Evolutionary conservation across 1,284 basidiomycete species (phyloP), one percentile per base, ranked within the genome.

Genomic region (Moniliophthora roreri): DNA sequence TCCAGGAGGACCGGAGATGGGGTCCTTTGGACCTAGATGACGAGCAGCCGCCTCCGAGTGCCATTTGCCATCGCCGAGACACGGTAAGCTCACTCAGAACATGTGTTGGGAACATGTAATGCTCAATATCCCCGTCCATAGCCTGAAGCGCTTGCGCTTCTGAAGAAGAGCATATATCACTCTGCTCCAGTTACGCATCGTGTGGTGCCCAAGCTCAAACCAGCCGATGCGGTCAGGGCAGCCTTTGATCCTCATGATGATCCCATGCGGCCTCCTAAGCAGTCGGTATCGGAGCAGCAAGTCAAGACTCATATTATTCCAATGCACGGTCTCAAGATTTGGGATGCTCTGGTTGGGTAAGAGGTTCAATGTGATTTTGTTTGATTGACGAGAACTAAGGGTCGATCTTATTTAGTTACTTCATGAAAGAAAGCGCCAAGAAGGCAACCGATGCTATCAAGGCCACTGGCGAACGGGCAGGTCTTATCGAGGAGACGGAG

Each of bases 11-110:
- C 36, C 62, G 77, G 38, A 65, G 80, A 28, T 81, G 75, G 76
- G 82, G 81, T 0, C 82, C 81, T 1, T 64, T 84, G 42, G 82
- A 85, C 62, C 63, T 85, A 11, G 77, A 76, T 7, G 74, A 79
- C 16, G 85, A 89, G 63, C 66, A 63, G 6, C 85, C 85, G 8
- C 84, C 85, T 7, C 76, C 82, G 1, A 81, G 76, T 50, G 82
- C 84, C 1, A 86, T 89, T 53, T 84, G 81, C 1, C 80, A 75
- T 15, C 71, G 85, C 44, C 70, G 76, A 36, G 85, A 87, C 61
- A 87, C 84, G 21, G 82, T 80, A 54, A 52, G 78, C 54, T 6
- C 39, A 26, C 54, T 6, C 39, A 26, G n/a, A 21, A 54, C 48
- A 15, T 48, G 38, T 44, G 9, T 24, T 47, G 18, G 48, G 26